Percentiles rank a stretch among this genome's conserved stretches.
phyloP scores from a whole-genome alignment of 345 rosid genomes.

The Corymbia maculata region DNA sequence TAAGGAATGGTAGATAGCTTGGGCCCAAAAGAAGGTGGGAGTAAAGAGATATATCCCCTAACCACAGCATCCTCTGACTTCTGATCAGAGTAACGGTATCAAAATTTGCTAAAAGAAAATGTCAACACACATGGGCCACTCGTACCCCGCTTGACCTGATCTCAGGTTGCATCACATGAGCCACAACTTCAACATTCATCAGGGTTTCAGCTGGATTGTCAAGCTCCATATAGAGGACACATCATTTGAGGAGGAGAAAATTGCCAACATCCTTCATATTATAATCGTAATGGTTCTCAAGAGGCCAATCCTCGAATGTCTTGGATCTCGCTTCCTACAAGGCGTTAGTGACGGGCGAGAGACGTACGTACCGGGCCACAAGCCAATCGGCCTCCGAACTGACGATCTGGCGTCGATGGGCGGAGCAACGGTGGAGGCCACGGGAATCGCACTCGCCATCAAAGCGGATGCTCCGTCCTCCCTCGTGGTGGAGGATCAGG shows the following conservation, averaged over 20 bases:
- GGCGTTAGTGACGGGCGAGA: no score
- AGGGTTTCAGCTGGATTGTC: slow-evolving; percentile 40
- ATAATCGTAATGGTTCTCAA: no score
- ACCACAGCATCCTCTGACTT: neutral
- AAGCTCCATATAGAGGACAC: slow-evolving; percentile 64
- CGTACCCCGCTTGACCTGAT: slow-evolving; percentile 65
- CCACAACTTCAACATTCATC: slow-evolving; percentile 71
- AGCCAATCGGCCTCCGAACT: slow-evolving; percentile 35
- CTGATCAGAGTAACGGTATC: neutral
- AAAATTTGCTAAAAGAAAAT: neutral
- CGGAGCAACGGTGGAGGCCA: neutral
- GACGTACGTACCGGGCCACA: no score
- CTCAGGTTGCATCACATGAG: slow-evolving; percentile 77
- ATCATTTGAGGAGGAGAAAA: slow-evolving; percentile 75
- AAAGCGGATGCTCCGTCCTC: neutral
- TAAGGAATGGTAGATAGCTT: neutral
- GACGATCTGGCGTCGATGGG: slow-evolving; percentile 78
- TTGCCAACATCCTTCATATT: slow-evolving; percentile 30
- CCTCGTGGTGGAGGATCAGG: neutral
- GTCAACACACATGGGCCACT: neutral
- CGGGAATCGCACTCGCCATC: neutral
- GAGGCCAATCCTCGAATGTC: no score
- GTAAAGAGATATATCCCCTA: neutral
- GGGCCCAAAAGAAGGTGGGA: neutral
- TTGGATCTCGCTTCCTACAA: no score